These are phyloP conservation scores for Musa beccarii DNA, from an alignment of 176 grass and related monocot species.

Conservation along the genomic window DNA sequence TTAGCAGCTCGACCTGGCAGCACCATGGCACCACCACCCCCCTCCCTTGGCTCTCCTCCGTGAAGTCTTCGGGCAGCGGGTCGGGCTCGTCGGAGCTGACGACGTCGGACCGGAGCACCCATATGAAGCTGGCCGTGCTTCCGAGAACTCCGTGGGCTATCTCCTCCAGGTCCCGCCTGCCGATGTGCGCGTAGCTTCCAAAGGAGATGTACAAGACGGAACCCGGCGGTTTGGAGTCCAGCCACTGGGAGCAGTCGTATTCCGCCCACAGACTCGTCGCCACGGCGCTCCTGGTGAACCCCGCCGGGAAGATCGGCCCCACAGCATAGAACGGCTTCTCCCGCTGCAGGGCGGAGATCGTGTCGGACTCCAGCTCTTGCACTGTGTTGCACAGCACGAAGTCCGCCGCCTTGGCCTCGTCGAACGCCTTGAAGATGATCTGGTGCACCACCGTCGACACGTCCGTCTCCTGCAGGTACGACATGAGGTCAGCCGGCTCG, in stretches of 20 bases:
- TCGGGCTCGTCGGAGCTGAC: conserved; percentile 55
- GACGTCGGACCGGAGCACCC: conserved; percentile 51
- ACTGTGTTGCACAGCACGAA: conserved; percentile 61
- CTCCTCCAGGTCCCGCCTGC: conserved; percentile 34
- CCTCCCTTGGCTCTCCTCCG: background rate
- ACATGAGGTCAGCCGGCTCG: conserved; percentile 52
- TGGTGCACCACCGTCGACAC: conserved; percentile 49
- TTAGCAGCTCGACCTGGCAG: conserved; percentile 53
- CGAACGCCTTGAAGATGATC: conserved; percentile 57
- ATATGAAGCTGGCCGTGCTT: conserved; percentile 51
- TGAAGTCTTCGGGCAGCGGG: conserved; percentile 41
- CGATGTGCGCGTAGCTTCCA: conserved; percentile 55
- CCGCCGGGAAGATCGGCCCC: conserved; percentile 52
- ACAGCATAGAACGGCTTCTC: conserved; percentile 61
- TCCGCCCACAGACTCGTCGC: conserved; percentile 54
- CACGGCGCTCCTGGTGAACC: conserved; percentile 41
- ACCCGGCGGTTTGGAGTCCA: conserved; percentile 16
- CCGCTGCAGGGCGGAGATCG: conserved; percentile 39
- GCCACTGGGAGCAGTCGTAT: conserved; percentile 60
- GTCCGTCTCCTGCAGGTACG: conserved; percentile 47
- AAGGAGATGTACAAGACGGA: conserved; percentile 80
- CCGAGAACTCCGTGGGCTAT: conserved; percentile 48
- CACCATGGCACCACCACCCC: conserved; percentile 64
- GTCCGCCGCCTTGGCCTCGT: conserved; percentile 45
- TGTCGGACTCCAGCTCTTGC: conserved; percentile 55